phyloP scores from a whole-genome alignment of 306 rosid genomes.

The Pueraria montana region DNA sequence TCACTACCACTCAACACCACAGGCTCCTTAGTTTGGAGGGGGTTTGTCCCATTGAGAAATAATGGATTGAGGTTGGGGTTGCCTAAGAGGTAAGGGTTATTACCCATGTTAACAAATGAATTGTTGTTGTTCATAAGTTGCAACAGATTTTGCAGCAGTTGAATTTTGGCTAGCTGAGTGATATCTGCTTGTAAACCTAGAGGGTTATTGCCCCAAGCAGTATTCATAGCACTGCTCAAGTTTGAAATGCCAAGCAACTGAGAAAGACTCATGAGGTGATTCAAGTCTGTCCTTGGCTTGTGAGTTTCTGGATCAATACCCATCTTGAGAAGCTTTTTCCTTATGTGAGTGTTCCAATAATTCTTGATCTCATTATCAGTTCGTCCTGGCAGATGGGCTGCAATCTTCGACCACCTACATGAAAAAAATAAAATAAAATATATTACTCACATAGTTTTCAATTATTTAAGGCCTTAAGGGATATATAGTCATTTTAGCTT shows the following conservation, averaged over 20 bases:
- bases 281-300: conserved; percentile 83
- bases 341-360: conserved; percentile 86
- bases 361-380: conserved; percentile 94
- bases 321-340: conserved; percentile 84
- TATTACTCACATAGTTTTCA: background rate
- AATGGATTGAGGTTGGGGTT: conserved; percentile 57
- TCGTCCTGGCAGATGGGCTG: conserved; percentile 82
- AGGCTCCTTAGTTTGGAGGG: conserved; percentile 48
- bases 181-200: conserved; percentile 63
- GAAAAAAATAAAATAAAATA: background rate
- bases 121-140: conserved; percentile 59
- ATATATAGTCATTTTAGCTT: background rate
- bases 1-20: conserved; percentile 29
- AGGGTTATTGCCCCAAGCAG: conserved; percentile 57
- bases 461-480: background rate
- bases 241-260: conserved; percentile 62
- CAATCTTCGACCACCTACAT: conserved; percentile 92
- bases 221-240: conserved; percentile 46
- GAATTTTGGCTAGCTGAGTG: conserved; percentile 73
- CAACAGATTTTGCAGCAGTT: conserved; percentile 65
- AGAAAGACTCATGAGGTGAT: conserved; percentile 66
- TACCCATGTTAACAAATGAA: conserved; percentile 50
- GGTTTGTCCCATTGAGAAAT: conserved; percentile 27
- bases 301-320: conserved; percentile 95
- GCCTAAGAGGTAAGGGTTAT: conserved; percentile 46